phyloP scores from a whole-genome alignment of 192 early-diverging fungal species.

The Radiomyces spectabilis region DNA sequence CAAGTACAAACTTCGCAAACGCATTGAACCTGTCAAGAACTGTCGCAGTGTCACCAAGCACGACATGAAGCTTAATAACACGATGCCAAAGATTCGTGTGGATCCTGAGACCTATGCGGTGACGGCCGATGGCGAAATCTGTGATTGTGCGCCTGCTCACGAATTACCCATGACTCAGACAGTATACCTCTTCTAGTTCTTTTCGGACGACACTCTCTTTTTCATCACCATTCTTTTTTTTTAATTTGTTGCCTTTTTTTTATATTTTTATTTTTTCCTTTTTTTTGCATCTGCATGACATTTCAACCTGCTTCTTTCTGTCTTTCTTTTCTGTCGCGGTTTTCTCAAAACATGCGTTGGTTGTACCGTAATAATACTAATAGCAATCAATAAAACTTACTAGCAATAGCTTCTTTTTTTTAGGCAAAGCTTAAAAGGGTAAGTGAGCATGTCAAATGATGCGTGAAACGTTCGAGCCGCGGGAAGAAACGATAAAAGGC shows the following conservation, averaged over 20 bases:
- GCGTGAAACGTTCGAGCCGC: no score
- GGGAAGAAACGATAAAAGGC: no score
- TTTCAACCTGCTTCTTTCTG: no score
- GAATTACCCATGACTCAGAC: constrained; percentile 67
- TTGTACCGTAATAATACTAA: no score
- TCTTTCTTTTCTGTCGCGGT: no score
- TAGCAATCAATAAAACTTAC: no score
- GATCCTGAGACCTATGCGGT: constrained; percentile 94
- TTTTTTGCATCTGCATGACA: not conserved
- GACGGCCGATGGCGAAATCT: constrained; percentile 62
- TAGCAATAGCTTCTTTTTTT: no score
- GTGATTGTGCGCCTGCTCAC: constrained; percentile 61
- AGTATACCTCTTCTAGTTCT: constrained; percentile 35
- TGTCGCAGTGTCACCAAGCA: constrained; percentile 75
- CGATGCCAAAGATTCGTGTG: constrained; percentile 67
- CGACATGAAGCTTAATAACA: constrained; percentile 83
- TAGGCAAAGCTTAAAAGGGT: no score
- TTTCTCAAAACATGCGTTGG: no score
- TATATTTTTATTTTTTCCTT: constrained; percentile 5
- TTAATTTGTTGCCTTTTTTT: not conserved
- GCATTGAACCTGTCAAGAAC: constrained; percentile 58
- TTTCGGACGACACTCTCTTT: not conserved
- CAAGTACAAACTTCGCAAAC: constrained; percentile 63
- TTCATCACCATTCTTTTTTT: not conserved
- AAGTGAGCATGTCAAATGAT: no score